Base-by-base conservation (phyloP, 23 red algal genomes). In the Chondrus crispus region DNA sequence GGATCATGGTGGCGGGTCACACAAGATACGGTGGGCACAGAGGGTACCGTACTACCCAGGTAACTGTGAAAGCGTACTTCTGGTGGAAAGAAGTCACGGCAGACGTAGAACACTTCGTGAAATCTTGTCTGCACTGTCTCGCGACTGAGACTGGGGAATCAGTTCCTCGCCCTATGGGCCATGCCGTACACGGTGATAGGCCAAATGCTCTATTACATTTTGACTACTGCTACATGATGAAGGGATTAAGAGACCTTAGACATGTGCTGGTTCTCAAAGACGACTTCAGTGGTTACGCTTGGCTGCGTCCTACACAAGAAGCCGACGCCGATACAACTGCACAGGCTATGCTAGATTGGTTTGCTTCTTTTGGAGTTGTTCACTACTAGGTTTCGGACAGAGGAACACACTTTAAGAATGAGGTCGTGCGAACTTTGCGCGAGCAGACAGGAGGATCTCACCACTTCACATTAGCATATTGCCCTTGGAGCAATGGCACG, bases 381-480 rank as follows among this genome's bases (percentile, higher is more conserved):
- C 29, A 13, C 30, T 18, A 13, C 13, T 80, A 41, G 74, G 44
- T 32, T 24, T 80, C 74, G 19, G 33, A 80, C 33, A 18, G 33
- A 46, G 74, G 74, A 13, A 51, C 13, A 13, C 12, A 80, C 49
- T 80, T 80, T 41, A 80, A 52, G 74, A 80, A 80, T 30, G 13
- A 36, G 32, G 16, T 72, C 14, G 32, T 72, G 28, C 14, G 14
- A 36, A 29, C 14, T 20, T 14, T 72, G 12, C 16, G 16, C 12
- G 12, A 72, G n/a, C 14, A 29, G n/a, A 13, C 28, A 13, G 32
- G 32, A 72, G 32, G 12, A n/a, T 14, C 77, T 11, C 77, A 82
- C 57, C 77, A 82, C 8, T 53, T 82, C 49, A 82, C 77, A 5
- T 26, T 82, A 5, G 77, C 77, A 12, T 82, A 82, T 49, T 82